phyloP scores from a whole-genome alignment of 805 yeast species.

The Candida awuae region DNA sequence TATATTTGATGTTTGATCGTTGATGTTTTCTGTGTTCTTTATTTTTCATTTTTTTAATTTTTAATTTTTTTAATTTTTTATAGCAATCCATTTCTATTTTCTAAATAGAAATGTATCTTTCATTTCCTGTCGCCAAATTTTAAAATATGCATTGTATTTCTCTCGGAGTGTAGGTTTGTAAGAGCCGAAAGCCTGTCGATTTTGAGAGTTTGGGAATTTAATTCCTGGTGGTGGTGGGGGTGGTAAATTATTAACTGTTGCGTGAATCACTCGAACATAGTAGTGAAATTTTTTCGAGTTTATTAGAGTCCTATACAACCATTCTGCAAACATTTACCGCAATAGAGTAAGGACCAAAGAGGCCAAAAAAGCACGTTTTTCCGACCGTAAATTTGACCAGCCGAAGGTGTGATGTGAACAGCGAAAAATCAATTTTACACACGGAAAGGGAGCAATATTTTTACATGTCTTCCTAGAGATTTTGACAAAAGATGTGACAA shows the following conservation, averaged over 20 bases:
- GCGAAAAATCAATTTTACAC: no score
- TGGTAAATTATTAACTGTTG: slow-evolving; percentile 53
- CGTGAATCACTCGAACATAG: slow-evolving; percentile 56
- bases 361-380: not conserved
- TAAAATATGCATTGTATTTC: slow-evolving; percentile 51
- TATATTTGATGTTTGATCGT: no score
- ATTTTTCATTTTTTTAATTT: not conserved
- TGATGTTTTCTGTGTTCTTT: no score
- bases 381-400: no score
- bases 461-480: no score
- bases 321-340: slow-evolving; percentile 39
- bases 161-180: slow-evolving; percentile 45
- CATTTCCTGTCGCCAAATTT: slow-evolving; percentile 54
- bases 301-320: slow-evolving; percentile 38
- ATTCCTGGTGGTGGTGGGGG: slow-evolving; percentile 30
- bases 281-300: slow-evolving; percentile 51
- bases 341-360: not conserved
- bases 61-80: not conserved
- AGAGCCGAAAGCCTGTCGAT: slow-evolving; percentile 3
- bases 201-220: not conserved
- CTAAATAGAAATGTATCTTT: slow-evolving; percentile 44
- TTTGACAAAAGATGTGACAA: no score
- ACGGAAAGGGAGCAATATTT: no score
- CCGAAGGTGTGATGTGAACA: no score
- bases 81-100: slow-evolving; percentile 14